Conservation (phyloP, 2,329 filamentous ascomycete species). For the Neofusicoccum kwambonambiense region DNA sequence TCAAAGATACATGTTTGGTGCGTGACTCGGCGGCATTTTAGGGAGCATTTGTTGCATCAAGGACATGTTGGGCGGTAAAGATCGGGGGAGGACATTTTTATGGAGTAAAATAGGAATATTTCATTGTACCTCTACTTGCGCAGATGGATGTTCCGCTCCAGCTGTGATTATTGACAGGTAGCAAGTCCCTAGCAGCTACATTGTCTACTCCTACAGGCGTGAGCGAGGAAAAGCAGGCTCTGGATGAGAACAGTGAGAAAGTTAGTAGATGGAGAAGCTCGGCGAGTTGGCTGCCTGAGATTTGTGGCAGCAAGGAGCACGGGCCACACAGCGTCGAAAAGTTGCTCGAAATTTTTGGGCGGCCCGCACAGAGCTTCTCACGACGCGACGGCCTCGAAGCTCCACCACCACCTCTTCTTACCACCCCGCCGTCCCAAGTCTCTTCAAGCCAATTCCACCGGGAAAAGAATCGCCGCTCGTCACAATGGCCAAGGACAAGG, state of each 20-base stretch:
- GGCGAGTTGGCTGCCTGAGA: no score
- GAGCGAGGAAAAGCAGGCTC: no score
- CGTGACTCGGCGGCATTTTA: not conserved
- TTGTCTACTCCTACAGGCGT: no score
- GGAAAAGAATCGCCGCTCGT: not conserved
- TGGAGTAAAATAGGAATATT: not conserved
- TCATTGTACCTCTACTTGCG: no score
- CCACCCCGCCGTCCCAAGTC: not conserved
- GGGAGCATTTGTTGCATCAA: not conserved
- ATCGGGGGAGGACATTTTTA: not conserved
- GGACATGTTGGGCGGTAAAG: not conserved
- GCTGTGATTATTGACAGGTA: no score
- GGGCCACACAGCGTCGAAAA: not conserved
- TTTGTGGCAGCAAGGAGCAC: no score
- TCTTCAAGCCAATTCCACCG: not conserved
- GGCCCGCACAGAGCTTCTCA: conserved; percentile 13
- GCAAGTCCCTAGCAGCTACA: no score
- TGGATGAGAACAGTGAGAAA: no score
- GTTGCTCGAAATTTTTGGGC: conserved; percentile 18
- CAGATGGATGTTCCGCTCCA: no score
- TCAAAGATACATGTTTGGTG: not conserved
- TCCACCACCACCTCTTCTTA: not conserved
- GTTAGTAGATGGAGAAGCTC: no score
- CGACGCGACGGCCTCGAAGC: conserved; percentile 4
- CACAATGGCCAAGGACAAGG: conserved; percentile 38